A percentile compares a stretch with the other conserved stretches of the same genome.
Conservation (phyloP, 2,329 filamentous ascomycete species). For the Fusarium protoensiforme region DNA sequence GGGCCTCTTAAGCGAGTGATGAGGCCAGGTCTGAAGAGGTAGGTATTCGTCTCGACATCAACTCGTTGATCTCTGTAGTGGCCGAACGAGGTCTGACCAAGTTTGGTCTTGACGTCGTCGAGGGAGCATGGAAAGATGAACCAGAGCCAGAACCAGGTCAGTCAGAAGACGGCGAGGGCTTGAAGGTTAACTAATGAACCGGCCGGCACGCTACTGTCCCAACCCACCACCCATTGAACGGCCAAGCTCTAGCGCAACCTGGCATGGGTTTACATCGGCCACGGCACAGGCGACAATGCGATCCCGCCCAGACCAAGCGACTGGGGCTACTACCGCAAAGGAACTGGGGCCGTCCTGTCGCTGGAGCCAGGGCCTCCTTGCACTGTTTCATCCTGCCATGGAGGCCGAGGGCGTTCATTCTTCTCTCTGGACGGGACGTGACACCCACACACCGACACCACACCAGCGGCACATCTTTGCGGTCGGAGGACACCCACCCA, state of each 20-base stretch:
- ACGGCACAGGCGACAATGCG: slow-evolving; percentile 9
- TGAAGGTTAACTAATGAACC: slow-evolving; percentile 31
- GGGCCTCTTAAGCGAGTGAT: slow-evolving; percentile 33
- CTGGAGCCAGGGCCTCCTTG: slow-evolving; percentile 10
- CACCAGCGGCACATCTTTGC: slow-evolving; percentile 7
- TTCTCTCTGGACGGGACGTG: neutral
- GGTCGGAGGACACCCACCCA: slow-evolving; percentile 11
- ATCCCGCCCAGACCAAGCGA: slow-evolving; percentile 2
- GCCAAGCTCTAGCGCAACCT: slow-evolving; percentile 20
- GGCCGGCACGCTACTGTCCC: slow-evolving; percentile 23
- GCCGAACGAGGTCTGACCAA: slow-evolving; percentile 3
- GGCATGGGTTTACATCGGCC: slow-evolving; percentile 21
- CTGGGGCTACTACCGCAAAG: slow-evolving; percentile 8
- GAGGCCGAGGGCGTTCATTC: neutral
- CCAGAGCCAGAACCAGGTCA: neutral
- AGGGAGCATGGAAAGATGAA: slow-evolving; percentile 3
- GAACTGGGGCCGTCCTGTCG: neutral
- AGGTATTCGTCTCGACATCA: slow-evolving; percentile 9
- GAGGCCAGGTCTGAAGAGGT: slow-evolving; percentile 9
- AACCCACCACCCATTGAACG: neutral
- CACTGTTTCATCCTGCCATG: slow-evolving; percentile 22
- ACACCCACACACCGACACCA: slow-evolving; percentile 6
- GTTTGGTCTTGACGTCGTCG: slow-evolving; percentile 6
- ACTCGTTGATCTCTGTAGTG: neutral
- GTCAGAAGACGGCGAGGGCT: slow-evolving; percentile 13